Conservation (phyloP, 768 basidiomycete genomes). For the Lactarius indigo region DNA sequence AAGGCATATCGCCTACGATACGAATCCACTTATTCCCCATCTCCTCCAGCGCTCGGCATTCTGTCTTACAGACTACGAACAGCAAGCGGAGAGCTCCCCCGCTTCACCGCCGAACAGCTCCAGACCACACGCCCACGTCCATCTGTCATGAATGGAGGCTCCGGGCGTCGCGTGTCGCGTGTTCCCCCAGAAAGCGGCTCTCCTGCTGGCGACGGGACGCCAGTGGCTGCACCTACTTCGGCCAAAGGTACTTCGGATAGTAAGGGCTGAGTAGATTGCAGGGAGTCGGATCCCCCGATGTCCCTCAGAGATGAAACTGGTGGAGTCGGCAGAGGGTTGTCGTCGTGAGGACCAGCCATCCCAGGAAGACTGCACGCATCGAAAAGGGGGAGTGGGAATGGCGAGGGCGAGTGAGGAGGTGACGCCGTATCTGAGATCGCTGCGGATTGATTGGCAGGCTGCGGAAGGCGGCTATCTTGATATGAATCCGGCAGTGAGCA, state of each 20-base stretch:
- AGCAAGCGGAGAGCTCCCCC: slow-evolving; percentile 4
- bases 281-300: not conserved
- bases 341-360: not conserved
- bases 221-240: not conserved
- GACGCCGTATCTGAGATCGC: not conserved
- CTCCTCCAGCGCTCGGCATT: not conserved
- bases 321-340: not conserved
- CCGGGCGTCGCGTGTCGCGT: slow-evolving; percentile 11
- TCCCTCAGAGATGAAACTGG: not conserved
- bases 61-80: not conserved
- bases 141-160: slow-evolving; percentile 36
- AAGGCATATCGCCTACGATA: not conserved
- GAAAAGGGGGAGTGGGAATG: not conserved
- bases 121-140: slow-evolving; percentile 37
- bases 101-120: slow-evolving; percentile 29
- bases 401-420: slow-evolving; percentile 6
- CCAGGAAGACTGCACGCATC: not conserved
- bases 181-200: not conserved
- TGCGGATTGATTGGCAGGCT: not conserved
- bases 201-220: not conserved
- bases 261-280: not conserved
- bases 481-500: not conserved
- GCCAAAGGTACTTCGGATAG: not conserved
- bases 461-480: slow-evolving; percentile 3
- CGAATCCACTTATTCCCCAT: slow-evolving; percentile 1